Percentiles rank a stretch among this genome's conserved stretches.
Evolutionary conservation across 169 alveolate species (phyloP).

Genomic region (Besnoitia besnoiti): DNA sequence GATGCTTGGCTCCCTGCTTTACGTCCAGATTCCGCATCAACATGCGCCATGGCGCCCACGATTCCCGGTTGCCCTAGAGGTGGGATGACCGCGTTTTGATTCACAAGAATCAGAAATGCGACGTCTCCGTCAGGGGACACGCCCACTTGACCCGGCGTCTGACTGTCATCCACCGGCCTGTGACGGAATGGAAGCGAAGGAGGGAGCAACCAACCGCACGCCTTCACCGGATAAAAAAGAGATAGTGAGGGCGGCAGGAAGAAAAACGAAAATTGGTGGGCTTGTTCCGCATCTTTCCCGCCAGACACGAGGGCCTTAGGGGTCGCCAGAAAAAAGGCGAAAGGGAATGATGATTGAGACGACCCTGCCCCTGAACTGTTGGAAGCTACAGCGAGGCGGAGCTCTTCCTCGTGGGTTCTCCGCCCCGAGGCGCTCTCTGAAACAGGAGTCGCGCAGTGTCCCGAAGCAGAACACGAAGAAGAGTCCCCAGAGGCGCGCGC

Average conservation of each 20-base stretch:
- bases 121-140: background rate
- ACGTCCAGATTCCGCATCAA: no score
- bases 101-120: background rate
- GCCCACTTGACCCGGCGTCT: background rate
- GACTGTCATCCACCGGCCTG: background rate
- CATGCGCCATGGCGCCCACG: no score
- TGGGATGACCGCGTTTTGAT: background rate
- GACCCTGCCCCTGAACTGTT: background rate
- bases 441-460: background rate
- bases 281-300: background rate
- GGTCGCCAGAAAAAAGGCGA: background rate
- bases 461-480: background rate
- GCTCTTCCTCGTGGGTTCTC: no score
- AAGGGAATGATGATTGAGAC: background rate
- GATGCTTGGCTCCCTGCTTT: no score
- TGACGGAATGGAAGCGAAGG: background rate
- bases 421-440: background rate
- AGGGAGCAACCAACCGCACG: background rate
- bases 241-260: background rate
- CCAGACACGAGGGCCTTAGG: background rate
- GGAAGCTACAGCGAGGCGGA: no score
- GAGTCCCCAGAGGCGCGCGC: background rate
- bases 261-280: background rate
- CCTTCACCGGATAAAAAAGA: background rate
- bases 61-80: no score